Percentiles rank a stretch among this genome's conserved stretches.
Evolutionary conservation across 106 monocot genomes (phyloP).

Genomic region (Dioscorea alata): DNA sequence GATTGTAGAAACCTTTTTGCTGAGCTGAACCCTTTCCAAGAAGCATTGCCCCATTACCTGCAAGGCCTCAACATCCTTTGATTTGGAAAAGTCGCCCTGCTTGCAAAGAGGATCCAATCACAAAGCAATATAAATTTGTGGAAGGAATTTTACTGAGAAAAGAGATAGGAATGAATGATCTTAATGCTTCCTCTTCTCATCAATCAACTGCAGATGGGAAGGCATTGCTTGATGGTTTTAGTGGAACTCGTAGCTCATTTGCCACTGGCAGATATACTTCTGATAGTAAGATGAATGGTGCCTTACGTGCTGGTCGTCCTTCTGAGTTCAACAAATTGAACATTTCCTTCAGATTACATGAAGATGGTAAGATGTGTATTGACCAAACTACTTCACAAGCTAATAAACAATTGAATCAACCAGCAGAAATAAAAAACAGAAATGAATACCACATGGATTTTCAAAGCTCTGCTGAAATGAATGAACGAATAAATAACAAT

Average conservation of each 20-base stretch:
- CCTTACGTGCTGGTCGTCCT: conserved; percentile 1
- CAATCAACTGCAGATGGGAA: conserved; percentile 25
- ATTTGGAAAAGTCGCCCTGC: conserved; percentile 83
- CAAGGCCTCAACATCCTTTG: conserved; percentile 66
- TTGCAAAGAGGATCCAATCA: conserved; percentile 59
- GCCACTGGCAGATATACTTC: conserved; percentile 14
- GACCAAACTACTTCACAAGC: conserved; percentile 12
- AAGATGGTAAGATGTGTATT: conserved; percentile 5
- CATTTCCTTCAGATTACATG: conserved; percentile 14
- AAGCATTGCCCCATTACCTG: conserved; percentile 51
- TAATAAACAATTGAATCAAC: conserved; percentile 11
- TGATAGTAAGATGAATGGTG: conserved; percentile 14
- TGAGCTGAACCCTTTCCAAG: conserved; percentile 84
- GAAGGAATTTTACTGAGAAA: conserved; percentile 50
- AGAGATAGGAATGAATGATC: conserved; percentile 42
- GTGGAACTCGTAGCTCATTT: conserved; percentile 11
- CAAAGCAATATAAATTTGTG: conserved; percentile 41
- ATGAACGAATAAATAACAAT: conserved; percentile 20
- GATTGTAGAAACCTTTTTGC: conserved; percentile 69
- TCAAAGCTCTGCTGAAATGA: conserved; percentile 13
- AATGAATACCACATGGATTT: conserved; percentile 4
- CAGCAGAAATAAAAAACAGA: conserved; percentile 16
- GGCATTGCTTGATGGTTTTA: conserved; percentile 15
- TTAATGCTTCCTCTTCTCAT: conserved; percentile 37
- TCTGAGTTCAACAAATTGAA: conserved; percentile 20